Conservation (phyloP, 2,329 filamentous ascomycete species). For the Fusarium haematococcum region DNA sequence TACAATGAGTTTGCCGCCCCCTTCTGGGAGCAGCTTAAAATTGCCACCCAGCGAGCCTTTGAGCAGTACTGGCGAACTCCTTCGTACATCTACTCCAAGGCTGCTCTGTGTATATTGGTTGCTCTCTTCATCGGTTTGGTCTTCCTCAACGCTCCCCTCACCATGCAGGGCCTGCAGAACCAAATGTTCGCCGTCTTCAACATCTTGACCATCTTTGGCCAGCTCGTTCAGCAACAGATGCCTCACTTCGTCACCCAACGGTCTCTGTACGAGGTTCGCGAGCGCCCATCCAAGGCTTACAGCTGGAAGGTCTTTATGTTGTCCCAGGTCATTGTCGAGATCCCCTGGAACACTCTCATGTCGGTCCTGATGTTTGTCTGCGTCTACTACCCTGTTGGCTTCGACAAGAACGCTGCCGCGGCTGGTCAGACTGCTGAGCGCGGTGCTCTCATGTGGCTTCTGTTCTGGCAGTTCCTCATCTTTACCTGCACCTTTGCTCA, state of each 20-base stretch:
- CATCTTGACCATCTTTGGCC: conserved; percentile 83
- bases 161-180: conserved; percentile 84
- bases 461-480: conserved; percentile 73
- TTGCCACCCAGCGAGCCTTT: conserved; percentile 81
- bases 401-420: conserved; percentile 73
- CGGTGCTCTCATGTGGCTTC: conserved; percentile 75
- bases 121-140: conserved; percentile 85
- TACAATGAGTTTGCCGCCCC: conserved; percentile 86
- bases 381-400: conserved; percentile 88
- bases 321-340: conserved; percentile 83
- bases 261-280: conserved; percentile 85
- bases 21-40: conserved; percentile 73
- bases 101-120: conserved; percentile 71
- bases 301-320: conserved; percentile 89
- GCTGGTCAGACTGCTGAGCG: conserved; percentile 57
- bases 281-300: conserved; percentile 86
- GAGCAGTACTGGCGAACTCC: conserved; percentile 94
- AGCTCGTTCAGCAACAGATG: conserved; percentile 83
- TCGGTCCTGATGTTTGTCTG: conserved; percentile 79
- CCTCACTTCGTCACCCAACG: conserved; percentile 87
- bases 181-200: conserved; percentile 90
- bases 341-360: conserved; percentile 86
- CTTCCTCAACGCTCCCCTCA: conserved; percentile 78
- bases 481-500: conserved; percentile 77
- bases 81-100: conserved; percentile 88